phyloP scores from a whole-genome alignment of 352 stramenopile species.

The Phytophthora multivora region DNA sequence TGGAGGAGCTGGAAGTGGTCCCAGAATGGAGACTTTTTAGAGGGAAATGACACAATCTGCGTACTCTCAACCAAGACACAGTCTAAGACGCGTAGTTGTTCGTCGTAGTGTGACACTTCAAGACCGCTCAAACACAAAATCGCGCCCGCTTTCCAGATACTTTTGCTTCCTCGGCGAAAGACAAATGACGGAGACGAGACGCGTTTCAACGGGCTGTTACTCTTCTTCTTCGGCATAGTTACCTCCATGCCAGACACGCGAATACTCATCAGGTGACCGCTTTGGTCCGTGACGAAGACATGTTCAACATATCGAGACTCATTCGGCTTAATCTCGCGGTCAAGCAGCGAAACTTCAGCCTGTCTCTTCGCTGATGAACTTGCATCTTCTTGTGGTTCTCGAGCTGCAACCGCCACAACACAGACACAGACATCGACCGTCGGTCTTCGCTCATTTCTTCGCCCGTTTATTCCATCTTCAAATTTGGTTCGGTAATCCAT shows the following conservation, averaged over 20 bases:
- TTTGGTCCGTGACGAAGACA: constrained; percentile 64
- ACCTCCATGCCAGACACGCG: constrained; percentile 43
- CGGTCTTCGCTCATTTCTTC: constrained; percentile 30
- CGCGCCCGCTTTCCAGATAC: constrained; percentile 54
- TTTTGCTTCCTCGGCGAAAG: constrained; percentile 56
- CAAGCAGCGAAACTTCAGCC: constrained; percentile 24
- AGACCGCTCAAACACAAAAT: constrained; percentile 62
- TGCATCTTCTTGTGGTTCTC: constrained; percentile 33
- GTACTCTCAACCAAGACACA: constrained; percentile 62
- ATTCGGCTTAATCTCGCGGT: constrained; percentile 29
- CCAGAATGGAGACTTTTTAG: constrained; percentile 63
- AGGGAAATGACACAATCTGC: constrained; percentile 57
- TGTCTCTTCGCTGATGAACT: constrained; percentile 27
- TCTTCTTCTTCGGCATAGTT: constrained; percentile 26
- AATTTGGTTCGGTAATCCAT: constrained; percentile 30
- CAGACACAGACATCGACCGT: constrained; percentile 62
- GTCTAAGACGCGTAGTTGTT: constrained; percentile 58
- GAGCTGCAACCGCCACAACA: constrained; percentile 40
- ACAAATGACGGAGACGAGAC: constrained; percentile 33
- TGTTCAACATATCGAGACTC: constrained; percentile 48
- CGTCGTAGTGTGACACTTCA: constrained; percentile 69
- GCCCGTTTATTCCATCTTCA: constrained; percentile 23
- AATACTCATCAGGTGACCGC: constrained; percentile 59
- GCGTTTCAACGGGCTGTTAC: constrained; percentile 3
- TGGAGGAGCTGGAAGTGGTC: constrained; percentile 30